A percentile compares a stretch with the other conserved stretches of the same genome.
phyloP scores from a whole-genome alignment of 306 rosid genomes.

The Begonia fuchsioides region DNA sequence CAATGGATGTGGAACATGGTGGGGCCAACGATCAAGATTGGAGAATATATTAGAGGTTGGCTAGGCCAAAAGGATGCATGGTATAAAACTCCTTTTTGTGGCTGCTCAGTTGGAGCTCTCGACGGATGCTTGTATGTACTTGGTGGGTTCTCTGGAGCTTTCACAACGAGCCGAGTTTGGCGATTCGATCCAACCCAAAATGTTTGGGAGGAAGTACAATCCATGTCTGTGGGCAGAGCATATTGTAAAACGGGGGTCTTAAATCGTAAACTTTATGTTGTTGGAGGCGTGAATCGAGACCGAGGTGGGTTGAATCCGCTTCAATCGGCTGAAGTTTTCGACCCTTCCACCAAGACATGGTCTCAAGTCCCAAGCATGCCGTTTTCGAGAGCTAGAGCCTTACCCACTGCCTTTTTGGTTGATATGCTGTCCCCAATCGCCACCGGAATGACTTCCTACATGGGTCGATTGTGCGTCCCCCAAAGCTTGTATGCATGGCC shows the following conservation, averaged over 20 bases:
- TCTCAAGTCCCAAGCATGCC: constrained; percentile 79
- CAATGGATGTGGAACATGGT: constrained; percentile 65
- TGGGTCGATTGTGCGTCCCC: constrained; percentile 73
- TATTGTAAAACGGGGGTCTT: constrained; percentile 69
- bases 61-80: constrained; percentile 51
- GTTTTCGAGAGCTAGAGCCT: constrained; percentile 55
- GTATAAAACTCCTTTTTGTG: constrained; percentile 71
- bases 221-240: constrained; percentile 72
- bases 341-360: constrained; percentile 55
- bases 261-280: constrained; percentile 74
- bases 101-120: constrained; percentile 65
- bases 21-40: constrained; percentile 44
- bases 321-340: constrained; percentile 82
- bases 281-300: constrained; percentile 83
- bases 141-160: constrained; percentile 68
- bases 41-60: constrained; percentile 55
- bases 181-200: constrained; percentile 49
- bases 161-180: constrained; percentile 69
- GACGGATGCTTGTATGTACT: constrained; percentile 70
- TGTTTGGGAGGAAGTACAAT: constrained; percentile 41
- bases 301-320: constrained; percentile 65
- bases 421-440: constrained; percentile 86
- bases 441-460: constrained; percentile 72
- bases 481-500: constrained; percentile 88
- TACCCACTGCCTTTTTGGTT: constrained; percentile 64